Evolutionary conservation across 1,284 basidiomycete genomes (phyloP), one percentile per base, ranked within the genome.

Genomic region (Melanopsichium pennsylvanicum): DNA sequence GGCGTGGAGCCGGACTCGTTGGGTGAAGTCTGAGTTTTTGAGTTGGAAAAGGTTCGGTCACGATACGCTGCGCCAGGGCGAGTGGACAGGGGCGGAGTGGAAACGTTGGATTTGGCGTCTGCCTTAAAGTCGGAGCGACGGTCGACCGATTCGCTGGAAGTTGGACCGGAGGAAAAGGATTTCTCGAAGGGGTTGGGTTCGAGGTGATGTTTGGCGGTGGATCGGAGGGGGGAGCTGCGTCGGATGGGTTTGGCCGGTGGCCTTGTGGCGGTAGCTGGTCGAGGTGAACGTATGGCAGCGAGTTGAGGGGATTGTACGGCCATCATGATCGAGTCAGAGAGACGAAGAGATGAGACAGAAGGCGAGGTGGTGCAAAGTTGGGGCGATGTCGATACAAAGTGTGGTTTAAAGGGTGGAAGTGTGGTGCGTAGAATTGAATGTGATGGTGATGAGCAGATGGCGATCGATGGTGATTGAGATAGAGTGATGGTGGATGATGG

Each of bases 151-250:
- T 57, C 58, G 23, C 82, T 82, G 77, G 71, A 80, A 19, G 41
- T 36, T 76, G 75, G 43, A 76, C 75, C 72, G 86, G 85, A 74
- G 85, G 87, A 87, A 82, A 97, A 97, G 45, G 91, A 94, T 82
- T 93, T 90, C 80, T 97, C 94, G 79, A 97, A 97, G 0, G 94
- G 94, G 80, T 97, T 97, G 13, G 91, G 92, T 81, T 97, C 94
- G 57, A 92, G 87, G 29, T 80, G 74, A 39, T 82, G 76, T 39
- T 78, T 74, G 36, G 70, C 67, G n/a, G 46, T 52, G 37, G 60
- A 48, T 12, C 67, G 57, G 11, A 23, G 39, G 23, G 67, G 61
- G 16, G 59, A 59, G 22, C 33, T 38, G 22, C 52, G 46, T 31
- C 52, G 48, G 16, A 60, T 33, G 13, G 67, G 57, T 34, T 60